phyloP scores from a whole-genome alignment of 78 protist genomes.

The Blattamonas nauphoetae region DNA sequence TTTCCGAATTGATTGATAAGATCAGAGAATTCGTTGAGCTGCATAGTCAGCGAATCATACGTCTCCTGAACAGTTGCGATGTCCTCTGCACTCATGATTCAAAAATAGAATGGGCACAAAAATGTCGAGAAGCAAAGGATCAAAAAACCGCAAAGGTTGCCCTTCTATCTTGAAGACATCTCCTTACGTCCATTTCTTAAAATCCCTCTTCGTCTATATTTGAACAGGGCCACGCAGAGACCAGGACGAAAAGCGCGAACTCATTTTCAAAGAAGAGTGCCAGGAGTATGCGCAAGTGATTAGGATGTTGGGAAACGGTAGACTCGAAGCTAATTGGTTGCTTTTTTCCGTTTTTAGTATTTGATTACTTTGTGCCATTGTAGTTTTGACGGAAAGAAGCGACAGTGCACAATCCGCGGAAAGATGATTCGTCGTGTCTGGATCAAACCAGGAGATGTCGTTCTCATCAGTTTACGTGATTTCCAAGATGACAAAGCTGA shows the following conservation, averaged over 20 bases:
- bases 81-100: too few relatives aligned
- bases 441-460: slow-evolving; percentile 68
- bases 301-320: slow-evolving; percentile 89
- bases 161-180: too few relatives aligned
- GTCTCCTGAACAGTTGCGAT: too few relatives aligned
- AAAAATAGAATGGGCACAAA: too few relatives aligned
- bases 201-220: too few relatives aligned
- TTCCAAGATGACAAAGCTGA: slow-evolving; percentile 90
- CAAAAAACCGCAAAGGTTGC: too few relatives aligned
- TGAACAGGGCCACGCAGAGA: too few relatives aligned
- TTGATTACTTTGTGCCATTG: background rate
- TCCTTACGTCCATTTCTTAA: too few relatives aligned
- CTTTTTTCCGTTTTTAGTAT: background rate
- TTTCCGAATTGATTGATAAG: too few relatives aligned
- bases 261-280: slow-evolving; percentile 88
- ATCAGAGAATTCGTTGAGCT: too few relatives aligned
- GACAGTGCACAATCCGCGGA: slow-evolving; percentile 90
- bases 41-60: too few relatives aligned
- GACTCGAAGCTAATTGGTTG: slow-evolving; percentile 77
- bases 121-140: too few relatives aligned
- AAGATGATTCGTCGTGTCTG: slow-evolving; percentile 78
- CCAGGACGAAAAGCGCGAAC: slow-evolving; percentile 73
- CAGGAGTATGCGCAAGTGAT: slow-evolving; percentile 86
- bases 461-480: slow-evolving; percentile 82
- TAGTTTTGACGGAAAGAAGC: slow-evolving; percentile 76